Conservation (phyloP, 306 rosid genomes). For the Glycyrrhiza uralensis region DNA sequence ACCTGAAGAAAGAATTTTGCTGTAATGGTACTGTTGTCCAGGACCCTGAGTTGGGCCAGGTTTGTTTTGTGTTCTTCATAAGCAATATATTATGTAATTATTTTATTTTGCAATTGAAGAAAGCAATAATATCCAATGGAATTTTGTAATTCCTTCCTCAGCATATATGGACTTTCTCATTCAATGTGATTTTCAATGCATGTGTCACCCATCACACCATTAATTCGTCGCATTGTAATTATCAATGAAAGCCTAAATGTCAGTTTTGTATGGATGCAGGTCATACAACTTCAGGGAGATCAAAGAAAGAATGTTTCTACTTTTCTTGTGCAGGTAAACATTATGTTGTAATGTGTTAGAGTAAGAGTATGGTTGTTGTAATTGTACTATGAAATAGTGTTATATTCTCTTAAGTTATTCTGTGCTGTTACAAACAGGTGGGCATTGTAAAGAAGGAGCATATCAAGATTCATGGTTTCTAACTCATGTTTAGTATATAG, state of each 20-base stretch:
- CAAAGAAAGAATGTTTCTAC: conserved; percentile 58
- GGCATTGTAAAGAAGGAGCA: conserved; percentile 63
- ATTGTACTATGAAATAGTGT: neutral
- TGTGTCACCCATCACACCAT: too few relatives aligned
- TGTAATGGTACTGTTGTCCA: conserved; percentile 60
- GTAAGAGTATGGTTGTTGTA: neutral
- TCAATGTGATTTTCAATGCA: neutral
- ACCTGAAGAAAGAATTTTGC: conserved; percentile 56
- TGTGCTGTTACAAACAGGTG: conserved; percentile 37
- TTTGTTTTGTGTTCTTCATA: conserved; percentile 19
- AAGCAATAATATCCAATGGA: neutral
- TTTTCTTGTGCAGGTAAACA: conserved; percentile 55
- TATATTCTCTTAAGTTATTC: neutral
- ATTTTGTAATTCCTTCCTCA: neutral
- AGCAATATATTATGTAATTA: neutral
- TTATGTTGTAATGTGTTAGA: neutral
- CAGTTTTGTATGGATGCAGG: conserved; percentile 32
- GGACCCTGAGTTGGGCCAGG: conserved; percentile 64
- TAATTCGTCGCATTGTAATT: neutral
- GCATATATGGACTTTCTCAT: neutral
- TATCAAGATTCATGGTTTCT: conserved; percentile 63
- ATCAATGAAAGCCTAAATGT: neutral
- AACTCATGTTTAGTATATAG: conserved; percentile 23
- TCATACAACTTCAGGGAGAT: conserved; percentile 67
- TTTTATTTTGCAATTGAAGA: neutral